A percentile compares a stretch with the other conserved stretches of the same genome.
Evolutionary conservation across 768 basidiomycete species (phyloP).

Genomic region (Mycena amicta): DNA sequence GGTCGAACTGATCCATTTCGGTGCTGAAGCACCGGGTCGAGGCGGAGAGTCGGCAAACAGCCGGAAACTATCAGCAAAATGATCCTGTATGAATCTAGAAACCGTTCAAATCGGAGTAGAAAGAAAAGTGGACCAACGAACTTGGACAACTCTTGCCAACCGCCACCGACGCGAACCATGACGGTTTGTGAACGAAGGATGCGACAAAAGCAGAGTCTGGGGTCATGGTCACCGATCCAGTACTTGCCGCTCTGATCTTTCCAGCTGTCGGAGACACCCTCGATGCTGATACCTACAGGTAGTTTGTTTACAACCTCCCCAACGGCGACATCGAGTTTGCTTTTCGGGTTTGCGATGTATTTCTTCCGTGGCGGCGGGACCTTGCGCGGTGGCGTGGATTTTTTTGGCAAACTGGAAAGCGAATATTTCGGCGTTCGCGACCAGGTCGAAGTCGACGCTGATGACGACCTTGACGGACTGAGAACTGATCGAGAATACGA

Average conservation of each 20-base stretch:
- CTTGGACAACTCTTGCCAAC: conserved; percentile 92
- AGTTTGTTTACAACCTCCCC: conserved; percentile 90
- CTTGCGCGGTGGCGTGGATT: conserved; percentile 51
- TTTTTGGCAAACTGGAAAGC: conserved; percentile 45
- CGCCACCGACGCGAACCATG: conserved; percentile 96
- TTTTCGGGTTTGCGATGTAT: conserved; percentile 88
- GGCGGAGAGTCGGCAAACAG: conserved; percentile 68
- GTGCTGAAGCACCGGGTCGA: conserved; percentile 54
- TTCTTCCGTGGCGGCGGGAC: conserved; percentile 52
- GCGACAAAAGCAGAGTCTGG: conserved; percentile 88
- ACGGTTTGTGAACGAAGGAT: conserved; percentile 90
- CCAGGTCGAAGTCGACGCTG: conserved; percentile 62
- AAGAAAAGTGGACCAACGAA: conserved; percentile 40
- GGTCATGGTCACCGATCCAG: conserved; percentile 92
- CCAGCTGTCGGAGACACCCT: conserved; percentile 84
- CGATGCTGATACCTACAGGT: conserved; percentile 80
- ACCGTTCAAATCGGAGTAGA: conserved; percentile 12
- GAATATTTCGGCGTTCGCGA: conserved; percentile 70
- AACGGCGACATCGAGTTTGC: conserved; percentile 89
- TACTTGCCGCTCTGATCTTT: conserved; percentile 93
- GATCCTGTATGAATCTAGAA: conserved; percentile 79
- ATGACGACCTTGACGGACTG: conserved; percentile 43
- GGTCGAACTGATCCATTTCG: conserved; percentile 84
- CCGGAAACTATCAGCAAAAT: conserved; percentile 83
- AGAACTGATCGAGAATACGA: conserved; percentile 47